Evolutionary conservation across 495 filamentous ascomycete genomes (phyloP).

Genomic region (Schizothecium vesticola): DNA sequence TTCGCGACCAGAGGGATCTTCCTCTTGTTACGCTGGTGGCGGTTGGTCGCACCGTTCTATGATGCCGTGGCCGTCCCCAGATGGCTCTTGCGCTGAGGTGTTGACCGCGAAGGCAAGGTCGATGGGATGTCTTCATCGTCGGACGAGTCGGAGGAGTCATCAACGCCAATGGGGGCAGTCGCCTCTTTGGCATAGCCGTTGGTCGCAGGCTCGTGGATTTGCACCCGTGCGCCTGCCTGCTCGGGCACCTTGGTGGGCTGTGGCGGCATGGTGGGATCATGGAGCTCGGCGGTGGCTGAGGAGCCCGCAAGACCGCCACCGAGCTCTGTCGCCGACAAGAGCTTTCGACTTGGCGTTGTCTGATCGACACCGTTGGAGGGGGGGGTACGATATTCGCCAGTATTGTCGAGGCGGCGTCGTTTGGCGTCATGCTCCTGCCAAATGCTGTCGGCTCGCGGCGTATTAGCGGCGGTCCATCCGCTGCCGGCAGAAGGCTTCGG

Average conservation of each 20-base stretch:
- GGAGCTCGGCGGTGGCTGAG: constrained; percentile 26
- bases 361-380: constrained; percentile 9
- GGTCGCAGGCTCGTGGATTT: constrained; percentile 15
- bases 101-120: constrained; percentile 26
- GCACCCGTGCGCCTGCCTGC: constrained; percentile 7
- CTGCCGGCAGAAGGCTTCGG: constrained; percentile 6
- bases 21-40: background rate
- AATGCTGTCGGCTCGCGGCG: constrained; percentile 11
- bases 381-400: constrained; percentile 16
- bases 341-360: constrained; percentile 25
- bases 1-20: background rate
- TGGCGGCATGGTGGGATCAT: constrained; percentile 27
- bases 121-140: constrained; percentile 42
- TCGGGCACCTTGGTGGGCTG: constrained; percentile 12
- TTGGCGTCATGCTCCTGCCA: constrained; percentile 29
- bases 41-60: background rate
- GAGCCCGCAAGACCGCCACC: constrained; percentile 27
- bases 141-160: constrained; percentile 29
- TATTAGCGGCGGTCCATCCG: constrained; percentile 30
- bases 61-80: background rate
- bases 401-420: constrained; percentile 22
- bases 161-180: background rate
- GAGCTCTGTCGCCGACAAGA: constrained; percentile 28
- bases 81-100: background rate
- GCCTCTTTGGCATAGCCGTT: background rate